phyloP scores from a whole-genome alignment of 495 filamentous ascomycete genomes.

The Penicillium longicatenatum region DNA sequence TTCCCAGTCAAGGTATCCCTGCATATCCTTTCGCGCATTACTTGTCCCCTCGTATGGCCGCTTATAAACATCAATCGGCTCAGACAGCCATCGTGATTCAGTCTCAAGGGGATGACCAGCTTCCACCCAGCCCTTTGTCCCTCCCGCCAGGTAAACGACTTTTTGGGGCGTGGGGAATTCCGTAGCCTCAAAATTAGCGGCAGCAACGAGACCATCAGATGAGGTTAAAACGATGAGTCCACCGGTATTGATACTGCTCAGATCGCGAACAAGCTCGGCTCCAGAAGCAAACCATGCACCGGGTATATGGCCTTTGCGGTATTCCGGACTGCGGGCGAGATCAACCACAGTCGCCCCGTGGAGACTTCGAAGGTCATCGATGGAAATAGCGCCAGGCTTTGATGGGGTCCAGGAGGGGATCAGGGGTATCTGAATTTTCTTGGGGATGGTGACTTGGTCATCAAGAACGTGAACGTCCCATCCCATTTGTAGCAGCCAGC shows the following conservation, averaged over 20 bases:
- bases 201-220: conserved; percentile 38
- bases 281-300: conserved; percentile 31
- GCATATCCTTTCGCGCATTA: conserved; percentile 31
- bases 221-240: conserved; percentile 30
- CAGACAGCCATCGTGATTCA: conserved; percentile 24
- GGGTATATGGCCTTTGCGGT: conserved; percentile 29
- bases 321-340: conserved; percentile 28
- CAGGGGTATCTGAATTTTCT: not conserved
- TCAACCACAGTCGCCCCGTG: conserved; percentile 20
- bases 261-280: conserved; percentile 25
- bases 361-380: conserved; percentile 11
- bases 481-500: conserved; percentile 30
- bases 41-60: conserved; percentile 30
- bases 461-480: conserved; percentile 29
- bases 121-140: conserved; percentile 26
- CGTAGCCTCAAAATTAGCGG: conserved; percentile 34
- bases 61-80: conserved; percentile 31
- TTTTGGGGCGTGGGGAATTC: conserved; percentile 4
- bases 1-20: conserved; percentile 33
- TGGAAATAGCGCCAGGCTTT: conserved; percentile 8
- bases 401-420: conserved; percentile 5
- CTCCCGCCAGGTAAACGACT: conserved; percentile 20
- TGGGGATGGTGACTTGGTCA: conserved; percentile 5
- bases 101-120: conserved; percentile 21
- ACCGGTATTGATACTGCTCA: conserved; percentile 5